Percentiles rank a stretch among this genome's conserved stretches.
These are phyloP conservation scores for Tolypocladium endophyticum DNA, from an alignment of 2,329 filamentous ascomycete genomes.

Conservation along the genomic window DNA sequence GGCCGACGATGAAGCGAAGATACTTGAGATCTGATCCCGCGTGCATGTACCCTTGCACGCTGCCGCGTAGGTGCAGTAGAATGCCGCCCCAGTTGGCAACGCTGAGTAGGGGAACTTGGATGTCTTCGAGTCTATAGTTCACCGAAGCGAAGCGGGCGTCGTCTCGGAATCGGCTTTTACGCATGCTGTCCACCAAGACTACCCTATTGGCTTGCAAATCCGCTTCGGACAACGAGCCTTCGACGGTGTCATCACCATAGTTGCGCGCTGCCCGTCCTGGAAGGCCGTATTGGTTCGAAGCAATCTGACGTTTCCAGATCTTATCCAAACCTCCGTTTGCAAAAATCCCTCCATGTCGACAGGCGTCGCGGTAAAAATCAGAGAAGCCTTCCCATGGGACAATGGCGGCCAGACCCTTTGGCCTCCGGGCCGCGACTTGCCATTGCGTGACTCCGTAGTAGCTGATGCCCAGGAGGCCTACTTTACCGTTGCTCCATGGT, in stretches of 20 bases:
- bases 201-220: conserved; percentile 35
- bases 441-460: conserved; percentile 36
- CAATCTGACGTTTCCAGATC: conserved; percentile 13
- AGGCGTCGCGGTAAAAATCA: conserved; percentile 45
- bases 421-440: conserved; percentile 33
- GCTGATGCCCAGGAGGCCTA: conserved; percentile 34
- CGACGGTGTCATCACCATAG: conserved; percentile 46
- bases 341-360: conserved; percentile 51
- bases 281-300: conserved; percentile 54
- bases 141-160: conserved; percentile 54
- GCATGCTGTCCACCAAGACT: not conserved
- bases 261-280: conserved; percentile 36
- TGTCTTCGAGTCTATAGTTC: conserved; percentile 54
- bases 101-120: conserved; percentile 54
- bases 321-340: conserved; percentile 42
- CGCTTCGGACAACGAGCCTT: conserved; percentile 45
- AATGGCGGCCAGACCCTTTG: conserved; percentile 33
- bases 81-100: conserved; percentile 67
- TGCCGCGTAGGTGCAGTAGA: conserved; percentile 56
- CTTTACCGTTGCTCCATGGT: conserved; percentile 34
- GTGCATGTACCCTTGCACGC: conserved; percentile 53
- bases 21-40: conserved; percentile 60
- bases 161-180: conserved; percentile 46
- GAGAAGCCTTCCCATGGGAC: conserved; percentile 43
- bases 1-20: conserved; percentile 56